A percentile compares a stretch with the other conserved stretches of the same genome.
These are phyloP conservation scores for Dispira simplex DNA, from an alignment of 192 early-diverging fungal genomes.

Conservation along the genomic window DNA sequence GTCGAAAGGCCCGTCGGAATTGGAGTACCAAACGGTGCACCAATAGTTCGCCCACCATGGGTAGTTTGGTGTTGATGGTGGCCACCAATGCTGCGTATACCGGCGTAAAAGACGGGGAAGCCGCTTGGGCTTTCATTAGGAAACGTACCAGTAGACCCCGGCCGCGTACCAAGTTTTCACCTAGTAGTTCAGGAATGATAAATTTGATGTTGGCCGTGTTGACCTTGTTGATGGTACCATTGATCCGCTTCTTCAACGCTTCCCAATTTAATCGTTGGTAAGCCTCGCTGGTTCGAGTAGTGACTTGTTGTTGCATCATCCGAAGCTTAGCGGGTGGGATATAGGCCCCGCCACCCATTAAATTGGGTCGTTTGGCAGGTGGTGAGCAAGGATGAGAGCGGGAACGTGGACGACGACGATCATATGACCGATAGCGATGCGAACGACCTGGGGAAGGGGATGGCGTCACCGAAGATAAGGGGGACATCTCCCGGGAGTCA, in stretches of 20 bases:
- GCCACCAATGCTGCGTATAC: slow-evolving; percentile 81
- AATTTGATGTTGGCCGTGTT: slow-evolving; percentile 83
- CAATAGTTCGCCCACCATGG: slow-evolving; percentile 76
- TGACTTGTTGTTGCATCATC: slow-evolving; percentile 52
- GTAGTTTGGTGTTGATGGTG: slow-evolving; percentile 88
- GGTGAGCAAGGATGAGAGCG: no score
- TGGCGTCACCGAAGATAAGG: no score
- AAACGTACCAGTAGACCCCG: slow-evolving; percentile 74
- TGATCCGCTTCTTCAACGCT: slow-evolving; percentile 82
- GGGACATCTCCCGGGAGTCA: no score
- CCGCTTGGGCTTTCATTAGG: slow-evolving; percentile 79
- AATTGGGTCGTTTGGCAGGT: no score
- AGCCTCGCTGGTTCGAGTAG: slow-evolving; percentile 43
- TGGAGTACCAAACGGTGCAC: slow-evolving; percentile 70
- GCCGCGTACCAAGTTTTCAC: slow-evolving; percentile 83
- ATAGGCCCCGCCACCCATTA: slow-evolving; percentile 21
- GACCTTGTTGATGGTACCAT: slow-evolving; percentile 91
- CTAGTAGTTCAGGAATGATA: slow-evolving; percentile 76
- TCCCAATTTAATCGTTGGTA: slow-evolving; percentile 83
- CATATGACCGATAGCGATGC: no score
- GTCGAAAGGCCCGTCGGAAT: slow-evolving; percentile 78
- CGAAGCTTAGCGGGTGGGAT: slow-evolving; percentile 61
- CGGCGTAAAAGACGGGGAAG: slow-evolving; percentile 76
- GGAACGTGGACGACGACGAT: no score
- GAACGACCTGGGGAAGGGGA: no score